Evolutionary conservation across 1,284 basidiomycete genomes (phyloP).

Genomic region (Irpex lacteus): DNA sequence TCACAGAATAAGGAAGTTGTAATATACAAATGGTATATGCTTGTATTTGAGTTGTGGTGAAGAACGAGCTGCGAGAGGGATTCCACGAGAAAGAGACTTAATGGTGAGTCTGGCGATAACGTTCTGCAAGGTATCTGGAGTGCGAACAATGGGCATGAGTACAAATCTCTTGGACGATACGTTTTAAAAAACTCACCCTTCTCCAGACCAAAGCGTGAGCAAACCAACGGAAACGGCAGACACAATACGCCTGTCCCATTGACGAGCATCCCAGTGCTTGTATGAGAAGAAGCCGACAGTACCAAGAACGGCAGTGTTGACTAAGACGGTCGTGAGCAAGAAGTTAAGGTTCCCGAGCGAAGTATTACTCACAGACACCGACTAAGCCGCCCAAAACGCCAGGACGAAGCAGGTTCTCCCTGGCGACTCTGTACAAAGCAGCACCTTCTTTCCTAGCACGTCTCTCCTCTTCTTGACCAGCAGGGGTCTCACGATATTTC

Average conservation of each 20-base stretch:
- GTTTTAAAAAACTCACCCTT: constrained; percentile 53
- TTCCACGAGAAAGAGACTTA: background rate
- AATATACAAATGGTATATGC: too few species aligned
- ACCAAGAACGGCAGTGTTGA: constrained; percentile 70
- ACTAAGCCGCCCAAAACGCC: constrained; percentile 66
- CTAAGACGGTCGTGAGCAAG: constrained; percentile 29
- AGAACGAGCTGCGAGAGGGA: too few species aligned
- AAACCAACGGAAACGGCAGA: constrained; percentile 65
- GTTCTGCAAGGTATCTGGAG: background rate
- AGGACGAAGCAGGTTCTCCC: constrained; percentile 65
- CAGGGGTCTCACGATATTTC: constrained; percentile 57
- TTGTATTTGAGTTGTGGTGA: too few species aligned
- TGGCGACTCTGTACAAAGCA: constrained; percentile 53
- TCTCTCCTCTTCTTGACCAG: constrained; percentile 55
- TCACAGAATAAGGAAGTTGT: too few species aligned
- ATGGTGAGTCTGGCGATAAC: background rate
- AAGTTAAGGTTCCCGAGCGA: background rate
- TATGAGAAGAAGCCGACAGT: constrained; percentile 70
- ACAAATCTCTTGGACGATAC: background rate
- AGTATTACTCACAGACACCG: constrained; percentile 50
- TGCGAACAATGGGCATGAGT: background rate
- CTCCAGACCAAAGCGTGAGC: constrained; percentile 61
- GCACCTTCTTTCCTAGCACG: constrained; percentile 63
- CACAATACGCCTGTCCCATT: constrained; percentile 71
- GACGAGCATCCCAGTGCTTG: constrained; percentile 62